Evolutionary conservation across 1,284 basidiomycete genomes (phyloP).

Genomic region (Cerioporus squamosus): DNA sequence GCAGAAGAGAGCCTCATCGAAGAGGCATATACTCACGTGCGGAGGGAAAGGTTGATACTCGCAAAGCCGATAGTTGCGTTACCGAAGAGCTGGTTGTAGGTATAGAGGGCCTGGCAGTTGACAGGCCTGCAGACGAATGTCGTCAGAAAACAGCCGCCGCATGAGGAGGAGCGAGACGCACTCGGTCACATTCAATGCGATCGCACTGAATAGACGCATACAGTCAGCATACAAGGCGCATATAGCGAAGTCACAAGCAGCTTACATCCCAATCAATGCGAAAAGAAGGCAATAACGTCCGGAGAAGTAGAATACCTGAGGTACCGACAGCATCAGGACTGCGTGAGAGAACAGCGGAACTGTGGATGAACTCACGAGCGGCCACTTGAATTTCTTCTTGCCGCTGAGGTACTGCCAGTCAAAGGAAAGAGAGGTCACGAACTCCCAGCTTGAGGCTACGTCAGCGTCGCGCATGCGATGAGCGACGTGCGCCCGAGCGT

Average conservation of each 20-base stretch:
- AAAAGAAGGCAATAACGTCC: constrained; percentile 73
- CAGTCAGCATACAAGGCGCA: not conserved
- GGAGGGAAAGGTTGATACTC: constrained; percentile 75
- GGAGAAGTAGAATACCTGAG: constrained; percentile 73
- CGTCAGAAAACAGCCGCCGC: constrained; percentile 9
- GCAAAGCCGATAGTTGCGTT: constrained; percentile 76
- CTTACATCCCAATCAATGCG: constrained; percentile 70
- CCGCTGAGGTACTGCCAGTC: constrained; percentile 69
- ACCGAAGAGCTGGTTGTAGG: constrained; percentile 71
- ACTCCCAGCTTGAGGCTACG: constrained; percentile 35
- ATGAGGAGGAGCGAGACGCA: constrained; percentile 33
- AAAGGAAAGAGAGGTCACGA: constrained; percentile 63
- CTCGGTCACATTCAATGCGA: constrained; percentile 61
- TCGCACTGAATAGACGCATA: constrained; percentile 42
- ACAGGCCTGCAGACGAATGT: constrained; percentile 46
- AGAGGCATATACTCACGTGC: constrained; percentile 57
- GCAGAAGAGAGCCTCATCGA: constrained; percentile 4
- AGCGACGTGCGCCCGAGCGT: not conserved
- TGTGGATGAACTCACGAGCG: constrained; percentile 33
- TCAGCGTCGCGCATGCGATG: not conserved
- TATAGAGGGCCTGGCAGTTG: constrained; percentile 72
- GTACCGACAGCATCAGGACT: constrained; percentile 1
- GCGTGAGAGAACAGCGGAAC: not conserved
- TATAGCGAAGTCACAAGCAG: not conserved
- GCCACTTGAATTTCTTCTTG: constrained; percentile 58